Evolutionary conservation across 2,329 filamentous ascomycete genomes (phyloP).

Genomic region (Ophiocordyceps camponoti-floridani): DNA sequence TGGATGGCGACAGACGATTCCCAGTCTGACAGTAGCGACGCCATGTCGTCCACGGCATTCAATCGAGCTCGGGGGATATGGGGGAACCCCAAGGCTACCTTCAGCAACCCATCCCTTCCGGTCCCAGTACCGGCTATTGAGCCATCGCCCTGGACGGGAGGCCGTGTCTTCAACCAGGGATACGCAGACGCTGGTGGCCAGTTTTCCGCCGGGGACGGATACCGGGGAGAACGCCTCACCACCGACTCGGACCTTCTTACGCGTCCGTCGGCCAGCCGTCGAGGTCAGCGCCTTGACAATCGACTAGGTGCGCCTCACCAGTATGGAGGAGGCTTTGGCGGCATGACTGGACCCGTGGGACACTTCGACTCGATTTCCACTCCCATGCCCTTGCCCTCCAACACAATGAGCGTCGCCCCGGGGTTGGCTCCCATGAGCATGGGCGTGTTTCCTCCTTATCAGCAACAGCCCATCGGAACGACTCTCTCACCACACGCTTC

Average conservation of each 20-base stretch:
- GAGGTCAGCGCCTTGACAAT: slow-evolving; percentile 27
- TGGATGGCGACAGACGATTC: slow-evolving; percentile 38
- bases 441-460: slow-evolving; percentile 28
- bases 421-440: slow-evolving; percentile 20
- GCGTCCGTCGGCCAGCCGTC: slow-evolving; percentile 23
- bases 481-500: slow-evolving; percentile 55
- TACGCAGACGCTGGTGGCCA: slow-evolving; percentile 21
- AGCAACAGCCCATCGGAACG: slow-evolving; percentile 41
- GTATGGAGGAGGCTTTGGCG: slow-evolving; percentile 16
- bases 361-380: slow-evolving; percentile 19
- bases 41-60: slow-evolving; percentile 30
- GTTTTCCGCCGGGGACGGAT: slow-evolving; percentile 20
- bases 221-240: slow-evolving; percentile 26
- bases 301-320: slow-evolving; percentile 19
- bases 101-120: slow-evolving; percentile 15
- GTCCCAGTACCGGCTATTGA: slow-evolving; percentile 16
- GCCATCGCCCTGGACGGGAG: slow-evolving; percentile 27
- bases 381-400: slow-evolving; percentile 16
- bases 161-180: slow-evolving; percentile 17
- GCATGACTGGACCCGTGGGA: slow-evolving; percentile 9
- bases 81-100: slow-evolving; percentile 27
- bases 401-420: slow-evolving; percentile 15
- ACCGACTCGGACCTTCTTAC: slow-evolving; percentile 30
- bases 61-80: slow-evolving; percentile 38
- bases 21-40: slow-evolving; percentile 38